Base-by-base conservation (phyloP, 805 yeast species). In the Nakazawaea wickerhamii region DNA sequence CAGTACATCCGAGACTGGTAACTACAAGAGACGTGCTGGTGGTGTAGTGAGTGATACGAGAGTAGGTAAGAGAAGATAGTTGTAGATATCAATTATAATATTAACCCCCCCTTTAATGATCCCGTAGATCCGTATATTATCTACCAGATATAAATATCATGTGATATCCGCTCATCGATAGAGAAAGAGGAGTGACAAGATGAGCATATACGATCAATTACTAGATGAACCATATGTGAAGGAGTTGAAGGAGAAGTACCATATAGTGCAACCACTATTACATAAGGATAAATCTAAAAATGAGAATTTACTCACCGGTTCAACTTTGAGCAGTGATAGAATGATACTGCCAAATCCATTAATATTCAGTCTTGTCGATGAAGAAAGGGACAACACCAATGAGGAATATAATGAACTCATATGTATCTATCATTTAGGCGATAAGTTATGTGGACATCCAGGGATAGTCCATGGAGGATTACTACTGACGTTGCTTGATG, bases 381-480 rank as follows among this genome's bases (percentile, higher is more conserved):
- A 25, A 5, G 36, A 30, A 18, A 10, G 19, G 2, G 20, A 43
- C n/a, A 21, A 43, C 13, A 17, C 18, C 11, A 13, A 13, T 5
- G n/a, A 19, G 5, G 40, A 57, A 3, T 57, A 62, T 4, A 71
- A 72, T 14, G 71, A 70, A 47, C 51, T 72, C 40, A 53, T 72
- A 3, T 67, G 69, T 11, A 63, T 72, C 47, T 71, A 71, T 52
- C 70, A 66, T 43, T 50, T 75, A 22, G 80, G 80, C 4, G 59
- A 60, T 13, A 55, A 64, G 43, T 50, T 75, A 34, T 59, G 71
- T 1, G 70, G 76, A 30, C 71, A 70, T 43, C 73, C 68, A 42
- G 75, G 76, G 34, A 64, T 70, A 36, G 62, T 75, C 31, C 81
- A 75, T 51, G 76, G 76, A 41, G 81, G 81, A 1, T 63, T 74